Conservation (phyloP, 2,329 filamentous ascomycete genomes). For the Fusarium luffae region DNA sequence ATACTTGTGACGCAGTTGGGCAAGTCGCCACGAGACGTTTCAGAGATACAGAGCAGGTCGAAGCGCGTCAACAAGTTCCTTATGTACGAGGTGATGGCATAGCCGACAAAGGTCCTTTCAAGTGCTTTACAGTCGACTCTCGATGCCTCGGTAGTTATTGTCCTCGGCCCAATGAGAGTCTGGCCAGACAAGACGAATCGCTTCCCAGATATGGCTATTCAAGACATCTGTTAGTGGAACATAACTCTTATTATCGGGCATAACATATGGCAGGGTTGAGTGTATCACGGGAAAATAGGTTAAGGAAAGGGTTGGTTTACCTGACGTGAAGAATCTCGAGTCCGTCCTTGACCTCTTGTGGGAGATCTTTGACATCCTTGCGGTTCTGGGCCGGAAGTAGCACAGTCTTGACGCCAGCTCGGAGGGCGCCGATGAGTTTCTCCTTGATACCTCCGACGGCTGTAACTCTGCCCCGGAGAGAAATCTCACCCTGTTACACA, state of each 20-base stretch:
- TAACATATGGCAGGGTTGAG: conserved; percentile 30
- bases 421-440: conserved; percentile 93
- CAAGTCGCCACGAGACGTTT: conserved; percentile 37
- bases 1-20: conserved; percentile 8
- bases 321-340: conserved; percentile 89
- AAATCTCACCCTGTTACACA: conserved; percentile 70
- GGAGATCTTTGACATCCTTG: conserved; percentile 92
- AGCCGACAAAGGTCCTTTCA: not conserved
- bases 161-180: conserved; percentile 86
- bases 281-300: conserved; percentile 30
- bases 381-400: conserved; percentile 87
- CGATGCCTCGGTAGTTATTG: conserved; percentile 73
- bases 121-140: conserved; percentile 76
- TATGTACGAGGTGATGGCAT: conserved; percentile 5
- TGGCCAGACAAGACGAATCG: conserved; percentile 90
- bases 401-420: conserved; percentile 95
- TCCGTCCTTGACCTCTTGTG: conserved; percentile 86
- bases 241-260: conserved; percentile 27
- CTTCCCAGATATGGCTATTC: conserved; percentile 90
- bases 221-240: conserved; percentile 49
- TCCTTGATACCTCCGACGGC: conserved; percentile 98
- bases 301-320: conserved; percentile 69
- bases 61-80: conserved; percentile 21
- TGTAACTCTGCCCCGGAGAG: conserved; percentile 87
- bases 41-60: conserved; percentile 31